A percentile compares a stretch with the other conserved stretches of the same genome.
phyloP scores from a whole-genome alignment of 805 yeast species.

The Cyberlindnera lachancei region DNA sequence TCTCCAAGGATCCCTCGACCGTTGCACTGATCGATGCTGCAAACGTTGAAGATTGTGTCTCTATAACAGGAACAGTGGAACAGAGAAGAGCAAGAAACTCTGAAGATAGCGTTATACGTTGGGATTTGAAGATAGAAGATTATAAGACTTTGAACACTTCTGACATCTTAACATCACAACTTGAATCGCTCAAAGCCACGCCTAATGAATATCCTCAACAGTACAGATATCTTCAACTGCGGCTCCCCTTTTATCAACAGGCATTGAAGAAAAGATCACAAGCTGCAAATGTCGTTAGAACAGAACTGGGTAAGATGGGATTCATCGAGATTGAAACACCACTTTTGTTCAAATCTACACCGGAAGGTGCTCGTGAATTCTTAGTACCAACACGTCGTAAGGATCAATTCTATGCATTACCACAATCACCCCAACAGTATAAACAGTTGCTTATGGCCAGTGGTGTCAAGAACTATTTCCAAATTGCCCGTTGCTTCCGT shows the following conservation, averaged over 20 bases:
- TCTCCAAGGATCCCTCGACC: slow-evolving; percentile 30
- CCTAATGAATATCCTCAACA: slow-evolving; percentile 68
- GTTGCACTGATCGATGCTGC: slow-evolving; percentile 34
- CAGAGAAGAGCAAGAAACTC: slow-evolving; percentile 22
- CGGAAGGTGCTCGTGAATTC: slow-evolving; percentile 97
- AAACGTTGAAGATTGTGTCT: slow-evolving; percentile 71
- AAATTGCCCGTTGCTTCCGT: slow-evolving; percentile 88
- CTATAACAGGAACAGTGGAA: slow-evolving; percentile 50
- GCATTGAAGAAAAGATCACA: slow-evolving; percentile 50
- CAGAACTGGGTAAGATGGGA: slow-evolving; percentile 29
- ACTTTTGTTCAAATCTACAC: slow-evolving; percentile 85
- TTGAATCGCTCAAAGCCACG: slow-evolving; percentile 48
- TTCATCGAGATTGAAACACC: slow-evolving; percentile 93
- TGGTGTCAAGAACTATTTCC: slow-evolving; percentile 81
- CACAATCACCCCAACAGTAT: slow-evolving; percentile 97
- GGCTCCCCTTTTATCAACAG: slow-evolving; percentile 50
- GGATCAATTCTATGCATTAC: slow-evolving; percentile 72
- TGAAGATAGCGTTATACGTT: slow-evolving; percentile 21
- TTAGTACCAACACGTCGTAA: slow-evolving; percentile 78
- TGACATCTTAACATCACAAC: slow-evolving; percentile 57
- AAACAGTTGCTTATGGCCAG: slow-evolving; percentile 93
- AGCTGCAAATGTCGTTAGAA: slow-evolving; percentile 42
- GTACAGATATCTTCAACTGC: slow-evolving; percentile 71
- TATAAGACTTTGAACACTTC: slow-evolving; percentile 57
- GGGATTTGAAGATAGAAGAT: slow-evolving; percentile 52